These are phyloP conservation scores for Solanum medicagineum DNA, from an alignment of 257 asterid species.

Conservation along the genomic window DNA sequence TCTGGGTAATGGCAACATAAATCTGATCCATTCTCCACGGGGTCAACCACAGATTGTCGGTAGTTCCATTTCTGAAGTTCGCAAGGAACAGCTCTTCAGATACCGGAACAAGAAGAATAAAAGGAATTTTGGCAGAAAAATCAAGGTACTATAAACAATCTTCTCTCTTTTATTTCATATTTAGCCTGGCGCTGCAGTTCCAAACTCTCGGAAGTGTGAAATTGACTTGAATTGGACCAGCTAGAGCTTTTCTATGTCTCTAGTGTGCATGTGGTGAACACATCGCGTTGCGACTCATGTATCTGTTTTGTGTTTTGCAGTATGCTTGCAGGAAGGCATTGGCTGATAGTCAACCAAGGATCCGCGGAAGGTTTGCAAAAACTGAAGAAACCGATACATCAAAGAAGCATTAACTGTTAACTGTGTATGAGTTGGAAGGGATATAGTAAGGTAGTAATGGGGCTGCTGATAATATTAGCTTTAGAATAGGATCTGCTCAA, in stretches of 20 bases:
- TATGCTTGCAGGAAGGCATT: slow-evolving; percentile 97
- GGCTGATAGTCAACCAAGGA: slow-evolving; percentile 87
- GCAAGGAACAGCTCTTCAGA: slow-evolving; percentile 76
- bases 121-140: slow-evolving; percentile 85
- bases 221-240: background rate
- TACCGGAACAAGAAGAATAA: slow-evolving; percentile 77
- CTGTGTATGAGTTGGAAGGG: slow-evolving; percentile 4
- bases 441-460: background rate
- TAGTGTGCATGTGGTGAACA: background rate
- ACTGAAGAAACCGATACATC: slow-evolving; percentile 39
- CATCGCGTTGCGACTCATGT: background rate
- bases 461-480: background rate
- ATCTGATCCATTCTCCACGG: slow-evolving; percentile 30
- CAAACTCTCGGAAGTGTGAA: background rate
- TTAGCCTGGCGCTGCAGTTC: background rate
- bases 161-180: background rate
- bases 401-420: slow-evolving; percentile 23
- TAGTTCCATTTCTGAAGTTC: slow-evolving; percentile 45
- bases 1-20: slow-evolving; percentile 39
- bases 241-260: background rate
- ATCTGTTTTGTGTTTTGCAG: slow-evolving; percentile 13
- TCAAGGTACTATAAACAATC: slow-evolving; percentile 37
- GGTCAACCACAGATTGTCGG: slow-evolving; percentile 31
- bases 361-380: slow-evolving; percentile 86
- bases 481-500: slow-evolving; percentile 1